Conservation (phyloP, 352 stramenopile genomes). For the Pythium oligandrum region DNA sequence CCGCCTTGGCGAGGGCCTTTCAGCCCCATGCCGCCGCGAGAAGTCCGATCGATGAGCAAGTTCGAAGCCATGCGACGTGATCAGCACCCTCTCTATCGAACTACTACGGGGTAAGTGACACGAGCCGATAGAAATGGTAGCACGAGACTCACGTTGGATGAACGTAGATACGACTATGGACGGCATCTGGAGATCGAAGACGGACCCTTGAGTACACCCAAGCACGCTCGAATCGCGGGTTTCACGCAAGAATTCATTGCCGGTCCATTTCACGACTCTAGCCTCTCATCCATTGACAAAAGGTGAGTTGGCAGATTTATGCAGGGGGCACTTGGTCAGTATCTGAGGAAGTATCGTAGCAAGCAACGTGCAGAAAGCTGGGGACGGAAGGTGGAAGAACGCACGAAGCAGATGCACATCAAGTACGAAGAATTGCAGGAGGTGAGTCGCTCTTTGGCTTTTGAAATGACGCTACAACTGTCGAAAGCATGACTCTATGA, state of each 20-base stretch:
- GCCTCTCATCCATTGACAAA: slow-evolving; percentile 54
- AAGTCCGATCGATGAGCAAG: slow-evolving; percentile 44
- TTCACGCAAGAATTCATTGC: slow-evolving; percentile 64
- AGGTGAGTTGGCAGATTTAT: slow-evolving; percentile 12
- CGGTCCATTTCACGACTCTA: slow-evolving; percentile 42
- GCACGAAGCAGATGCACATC: slow-evolving; percentile 55
- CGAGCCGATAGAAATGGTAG: neutral
- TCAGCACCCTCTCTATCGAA: slow-evolving; percentile 51
- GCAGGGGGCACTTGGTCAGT: neutral
- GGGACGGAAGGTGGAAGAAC: slow-evolving; percentile 45
- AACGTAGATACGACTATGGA: slow-evolving; percentile 48
- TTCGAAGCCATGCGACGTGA: slow-evolving; percentile 34
- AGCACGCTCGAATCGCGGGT: slow-evolving; percentile 29
- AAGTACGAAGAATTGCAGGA: slow-evolving; percentile 60
- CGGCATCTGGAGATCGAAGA: slow-evolving; percentile 54
- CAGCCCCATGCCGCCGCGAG: slow-evolving; percentile 19
- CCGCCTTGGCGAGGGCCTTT: slow-evolving; percentile 9
- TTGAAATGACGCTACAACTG: neutral
- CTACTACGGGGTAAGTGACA: slow-evolving; percentile 31
- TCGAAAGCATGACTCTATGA: neutral
- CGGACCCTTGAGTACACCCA: slow-evolving; percentile 41
- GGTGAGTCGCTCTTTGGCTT: slow-evolving; percentile 6
- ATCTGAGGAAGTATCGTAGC: slow-evolving; percentile 2
- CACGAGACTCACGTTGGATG: too few relatives aligned
- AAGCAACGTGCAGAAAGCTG: slow-evolving; percentile 41